Evolutionary conservation across 2,329 filamentous ascomycete genomes (phyloP), one percentile per base, ranked within the genome.

Genomic region (Phaeosphaeriaceae sp.): DNA sequence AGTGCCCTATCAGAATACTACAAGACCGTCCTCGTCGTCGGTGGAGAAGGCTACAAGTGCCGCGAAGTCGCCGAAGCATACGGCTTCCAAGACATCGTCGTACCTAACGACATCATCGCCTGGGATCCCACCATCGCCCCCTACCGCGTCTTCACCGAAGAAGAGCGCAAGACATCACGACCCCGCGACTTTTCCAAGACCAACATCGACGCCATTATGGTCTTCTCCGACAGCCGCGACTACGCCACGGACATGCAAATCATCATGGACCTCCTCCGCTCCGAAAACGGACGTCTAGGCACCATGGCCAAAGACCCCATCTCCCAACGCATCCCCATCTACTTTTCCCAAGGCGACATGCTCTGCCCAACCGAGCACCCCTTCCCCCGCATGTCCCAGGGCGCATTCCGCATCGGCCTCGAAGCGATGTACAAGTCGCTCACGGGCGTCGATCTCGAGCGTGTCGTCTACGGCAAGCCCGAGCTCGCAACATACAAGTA

Each of bases 401-500:
- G 87, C 56, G 81, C 85, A n/a, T 90, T 90, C 84, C 85, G 87
- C 62, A 88, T 89, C 61, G 83, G 84, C 29, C 81, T 90, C 46
- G 87, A 89, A 74, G 86, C 86, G 56, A 88, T 89, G 76, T 91
- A 88, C 80, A 85, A 85, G 74, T 80, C 86, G 15, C 75, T 89
- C 49, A 89, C 86, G 0, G 87, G 86, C 49, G 81, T 81, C 13
- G 87, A 89, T 55, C 83, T 90, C 38, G 87, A 89, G 81, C 87
- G 87, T 79, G 85, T 88, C 28, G 85, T 90, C 48, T 89, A 89
- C 77, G 87, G 87, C 66, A 90, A 90, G 80, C 87, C 87, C 20
- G 87, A 89, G 71, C 64, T 84, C 51, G 87, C 87, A 4, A 89
- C 87, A n/a, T 90, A 89, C 81, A 88, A 87, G 77, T 90, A 88